Evolutionary conservation across 2,329 filamentous ascomycete species (phyloP).

Genomic region (Hypoxylon rubiginosum): DNA sequence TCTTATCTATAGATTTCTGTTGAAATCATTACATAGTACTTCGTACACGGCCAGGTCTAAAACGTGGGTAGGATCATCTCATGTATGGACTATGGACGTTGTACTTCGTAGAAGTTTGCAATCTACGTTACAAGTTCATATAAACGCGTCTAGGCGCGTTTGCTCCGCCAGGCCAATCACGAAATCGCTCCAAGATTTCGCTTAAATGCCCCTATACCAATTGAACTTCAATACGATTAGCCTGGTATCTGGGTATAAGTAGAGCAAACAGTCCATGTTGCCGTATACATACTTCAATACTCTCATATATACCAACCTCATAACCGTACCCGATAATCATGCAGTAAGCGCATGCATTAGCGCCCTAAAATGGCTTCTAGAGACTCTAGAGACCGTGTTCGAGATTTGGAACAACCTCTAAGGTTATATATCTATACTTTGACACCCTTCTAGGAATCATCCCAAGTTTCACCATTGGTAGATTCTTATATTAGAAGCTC

Average conservation of each 20-base stretch:
- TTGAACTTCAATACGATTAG: neutral
- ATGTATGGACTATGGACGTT: no score
- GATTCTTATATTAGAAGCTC: no score
- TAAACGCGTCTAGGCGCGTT: slow-evolving; percentile 40
- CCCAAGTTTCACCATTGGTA: no score
- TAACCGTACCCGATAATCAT: neutral
- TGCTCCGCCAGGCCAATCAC: slow-evolving; percentile 31
- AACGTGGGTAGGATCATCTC: slow-evolving; percentile 16
- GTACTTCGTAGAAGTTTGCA: slow-evolving; percentile 14
- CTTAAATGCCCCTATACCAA: neutral
- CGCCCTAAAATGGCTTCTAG: neutral
- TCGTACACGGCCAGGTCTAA: neutral
- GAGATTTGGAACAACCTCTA: neutral
- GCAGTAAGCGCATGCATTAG: neutral
- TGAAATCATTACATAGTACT: neutral
- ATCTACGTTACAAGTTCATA: slow-evolving; percentile 30
- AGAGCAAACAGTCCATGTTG: neutral
- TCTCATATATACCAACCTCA: neutral
- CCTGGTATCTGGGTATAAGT: neutral
- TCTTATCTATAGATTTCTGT: neutral
- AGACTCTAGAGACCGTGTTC: neutral
- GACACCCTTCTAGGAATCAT: no score
- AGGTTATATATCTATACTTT: no score
- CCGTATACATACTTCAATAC: neutral
- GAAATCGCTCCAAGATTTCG: slow-evolving; percentile 19